These are phyloP conservation scores for Yamadazyma endophytica DNA, from an alignment of 805 yeast species.

Conservation along the genomic window DNA sequence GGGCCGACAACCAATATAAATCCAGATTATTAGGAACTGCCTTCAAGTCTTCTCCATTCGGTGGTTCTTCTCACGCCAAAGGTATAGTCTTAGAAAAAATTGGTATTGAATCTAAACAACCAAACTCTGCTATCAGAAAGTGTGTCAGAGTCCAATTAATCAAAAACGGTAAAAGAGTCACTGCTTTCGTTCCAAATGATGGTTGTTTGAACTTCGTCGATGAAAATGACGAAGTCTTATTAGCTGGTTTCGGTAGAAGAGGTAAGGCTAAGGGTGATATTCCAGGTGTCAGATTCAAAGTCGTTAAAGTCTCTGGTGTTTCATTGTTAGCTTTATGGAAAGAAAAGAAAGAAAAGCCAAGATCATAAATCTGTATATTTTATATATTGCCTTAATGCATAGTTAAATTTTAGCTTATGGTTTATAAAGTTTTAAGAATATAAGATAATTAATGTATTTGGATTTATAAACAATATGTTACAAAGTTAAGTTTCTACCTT, in stretches of 20 bases:
- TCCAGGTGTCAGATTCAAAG: conserved; percentile 99
- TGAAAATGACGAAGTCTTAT: conserved; percentile 98
- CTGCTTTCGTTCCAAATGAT: conserved; percentile 99
- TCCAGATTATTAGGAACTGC: conserved; percentile 99
- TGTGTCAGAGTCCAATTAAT: conserved; percentile 99
- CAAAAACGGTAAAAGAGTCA: conserved; percentile 99
- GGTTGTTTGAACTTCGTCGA: conserved; percentile 99
- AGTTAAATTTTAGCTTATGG: conserved; percentile 1
- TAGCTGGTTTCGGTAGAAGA: conserved; percentile 99
- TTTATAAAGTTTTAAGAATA: not conserved
- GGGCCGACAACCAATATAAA: conserved; percentile 99
- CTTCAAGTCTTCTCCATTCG: conserved; percentile 99
- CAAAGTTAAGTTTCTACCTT: conserved; percentile 56
- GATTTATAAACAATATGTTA: conserved; percentile 10
- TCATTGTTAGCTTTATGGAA: conserved; percentile 99
- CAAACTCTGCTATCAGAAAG: conserved; percentile 99
- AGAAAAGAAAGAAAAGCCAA: conserved; percentile 99
- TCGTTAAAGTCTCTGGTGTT: conserved; percentile 99
- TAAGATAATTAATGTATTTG: not conserved
- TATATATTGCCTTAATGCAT: conserved; percentile 14
- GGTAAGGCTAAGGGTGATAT: conserved; percentile 99
- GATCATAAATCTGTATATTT: conserved; percentile 62
- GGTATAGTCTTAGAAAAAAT: conserved; percentile 99
- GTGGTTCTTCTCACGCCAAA: conserved; percentile 99
- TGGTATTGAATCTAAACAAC: conserved; percentile 99